A percentile compares a stretch with the other conserved stretches of the same genome.
These are phyloP conservation scores for Fomitopsis betulina DNA, from an alignment of 1,284 basidiomycete species.

Conservation along the genomic window DNA sequence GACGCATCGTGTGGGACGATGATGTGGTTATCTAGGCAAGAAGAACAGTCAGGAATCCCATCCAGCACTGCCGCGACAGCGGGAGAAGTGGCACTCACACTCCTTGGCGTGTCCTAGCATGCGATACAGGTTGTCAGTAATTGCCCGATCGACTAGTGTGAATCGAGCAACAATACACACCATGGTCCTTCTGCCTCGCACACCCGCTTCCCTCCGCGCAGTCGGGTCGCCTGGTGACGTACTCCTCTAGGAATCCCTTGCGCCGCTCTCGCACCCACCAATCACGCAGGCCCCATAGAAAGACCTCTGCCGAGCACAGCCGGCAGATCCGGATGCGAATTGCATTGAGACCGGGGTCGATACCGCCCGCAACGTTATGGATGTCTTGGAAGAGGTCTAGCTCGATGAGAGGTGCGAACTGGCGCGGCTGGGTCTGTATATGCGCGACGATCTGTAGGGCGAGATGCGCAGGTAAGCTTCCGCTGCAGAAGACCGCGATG, in stretches of 20 bases:
- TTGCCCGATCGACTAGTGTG: background rate
- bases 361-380: constrained; percentile 47
- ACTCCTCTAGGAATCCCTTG: constrained; percentile 55
- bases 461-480: background rate
- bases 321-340: constrained; percentile 60
- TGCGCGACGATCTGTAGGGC: constrained; percentile 51
- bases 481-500: background rate
- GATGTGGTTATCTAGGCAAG: constrained; percentile 44
- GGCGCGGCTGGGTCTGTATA: constrained; percentile 52
- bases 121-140: background rate
- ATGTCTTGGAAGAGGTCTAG: constrained; percentile 64
- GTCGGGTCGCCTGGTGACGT: constrained; percentile 50
- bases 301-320: constrained; percentile 65
- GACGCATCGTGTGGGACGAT: constrained; percentile 25
- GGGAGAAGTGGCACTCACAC: constrained; percentile 40
- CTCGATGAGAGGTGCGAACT: constrained; percentile 63
- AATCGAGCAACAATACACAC: constrained; percentile 34
- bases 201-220: constrained; percentile 59
- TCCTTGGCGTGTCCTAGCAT: constrained; percentile 60
- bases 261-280: constrained; percentile 77
- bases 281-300: constrained; percentile 67
- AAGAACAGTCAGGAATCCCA: background rate
- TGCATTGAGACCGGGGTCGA: constrained; percentile 49
- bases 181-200: constrained; percentile 53
- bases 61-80: background rate